Conservation (phyloP, 2,329 filamentous ascomycete genomes). For the Corinectria fuckeliana region DNA sequence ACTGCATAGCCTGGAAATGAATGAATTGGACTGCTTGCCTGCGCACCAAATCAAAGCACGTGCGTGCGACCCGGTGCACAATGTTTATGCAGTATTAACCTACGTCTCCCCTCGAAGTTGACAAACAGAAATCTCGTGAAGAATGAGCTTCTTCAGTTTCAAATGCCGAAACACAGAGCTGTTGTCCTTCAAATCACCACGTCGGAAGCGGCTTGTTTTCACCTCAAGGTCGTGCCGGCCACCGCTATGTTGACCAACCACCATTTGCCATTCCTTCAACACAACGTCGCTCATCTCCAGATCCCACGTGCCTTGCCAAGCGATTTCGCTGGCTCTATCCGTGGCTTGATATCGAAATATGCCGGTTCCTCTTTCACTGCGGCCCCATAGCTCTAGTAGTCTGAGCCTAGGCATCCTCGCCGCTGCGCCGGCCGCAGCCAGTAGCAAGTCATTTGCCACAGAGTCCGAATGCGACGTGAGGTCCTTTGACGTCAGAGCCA, state of each 20-base stretch:
- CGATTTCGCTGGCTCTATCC: neutral
- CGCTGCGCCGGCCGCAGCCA: neutral
- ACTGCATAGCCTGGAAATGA: too few species aligned
- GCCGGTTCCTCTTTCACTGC: neutral
- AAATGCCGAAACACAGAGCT: neutral
- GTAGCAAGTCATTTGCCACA: too few species aligned
- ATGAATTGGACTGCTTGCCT: too few species aligned
- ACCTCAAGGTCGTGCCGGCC: neutral
- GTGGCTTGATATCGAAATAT: neutral
- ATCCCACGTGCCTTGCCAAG: neutral
- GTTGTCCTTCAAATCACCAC: neutral
- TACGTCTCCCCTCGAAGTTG: neutral
- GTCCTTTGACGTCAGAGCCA: neutral
- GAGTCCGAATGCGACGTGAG: neutral
- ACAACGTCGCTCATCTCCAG: neutral
- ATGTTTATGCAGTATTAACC: neutral
- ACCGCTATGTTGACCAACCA: neutral
- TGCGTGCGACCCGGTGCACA: neutral
- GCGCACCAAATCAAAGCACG: too few species aligned
- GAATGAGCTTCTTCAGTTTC: neutral
- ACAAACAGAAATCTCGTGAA: neutral
- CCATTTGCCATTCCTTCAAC: neutral
- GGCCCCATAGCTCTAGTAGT: neutral
- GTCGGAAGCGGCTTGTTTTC: neutral
- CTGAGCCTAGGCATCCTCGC: neutral